phyloP scores from a whole-genome alignment of 441 rosid species.

The Populus hybrid region DNA sequence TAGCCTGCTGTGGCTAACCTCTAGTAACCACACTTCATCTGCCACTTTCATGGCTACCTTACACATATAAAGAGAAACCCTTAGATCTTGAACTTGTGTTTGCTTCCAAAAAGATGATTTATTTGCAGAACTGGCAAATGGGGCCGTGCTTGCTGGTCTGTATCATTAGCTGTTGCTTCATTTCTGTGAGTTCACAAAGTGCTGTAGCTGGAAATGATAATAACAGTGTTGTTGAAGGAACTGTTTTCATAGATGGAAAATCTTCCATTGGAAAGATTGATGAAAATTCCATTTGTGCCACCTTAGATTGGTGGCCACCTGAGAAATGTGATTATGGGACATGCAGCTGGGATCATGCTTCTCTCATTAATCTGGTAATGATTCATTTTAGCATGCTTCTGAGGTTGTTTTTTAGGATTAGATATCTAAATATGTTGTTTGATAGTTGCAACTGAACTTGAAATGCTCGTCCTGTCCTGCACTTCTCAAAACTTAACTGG shows the following conservation, averaged over 20 bases:
- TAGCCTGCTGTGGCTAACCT: conserved; percentile 1
- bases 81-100: conserved; percentile 22
- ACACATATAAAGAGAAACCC: conserved; percentile 15
- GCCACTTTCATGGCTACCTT: conserved; percentile 22
- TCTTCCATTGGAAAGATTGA: conserved; percentile 64
- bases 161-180: conserved; percentile 17
- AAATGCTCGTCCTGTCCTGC: neutral
- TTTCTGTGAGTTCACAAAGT: conserved; percentile 26
- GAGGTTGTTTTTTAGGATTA: neutral
- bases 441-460: neutral
- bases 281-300: conserved; percentile 88
- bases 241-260: conserved; percentile 51
- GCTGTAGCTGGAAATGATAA: conserved; percentile 12
- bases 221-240: conserved; percentile 32
- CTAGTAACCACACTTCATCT: neutral
- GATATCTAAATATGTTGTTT: neutral
- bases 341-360: conserved; percentile 85
- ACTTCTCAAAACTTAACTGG: neutral
- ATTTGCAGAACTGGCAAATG: conserved; percentile 27
- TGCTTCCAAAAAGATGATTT: conserved; percentile 36
- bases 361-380: conserved; percentile 81
- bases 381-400: neutral
- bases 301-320: conserved; percentile 99
- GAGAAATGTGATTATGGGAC: conserved; percentile 97
- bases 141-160: conserved; percentile 34